These are phyloP conservation scores for Casaregolazyma lundiana DNA, from an alignment of 1,139 yeast genomes.

Conservation along the genomic window DNA sequence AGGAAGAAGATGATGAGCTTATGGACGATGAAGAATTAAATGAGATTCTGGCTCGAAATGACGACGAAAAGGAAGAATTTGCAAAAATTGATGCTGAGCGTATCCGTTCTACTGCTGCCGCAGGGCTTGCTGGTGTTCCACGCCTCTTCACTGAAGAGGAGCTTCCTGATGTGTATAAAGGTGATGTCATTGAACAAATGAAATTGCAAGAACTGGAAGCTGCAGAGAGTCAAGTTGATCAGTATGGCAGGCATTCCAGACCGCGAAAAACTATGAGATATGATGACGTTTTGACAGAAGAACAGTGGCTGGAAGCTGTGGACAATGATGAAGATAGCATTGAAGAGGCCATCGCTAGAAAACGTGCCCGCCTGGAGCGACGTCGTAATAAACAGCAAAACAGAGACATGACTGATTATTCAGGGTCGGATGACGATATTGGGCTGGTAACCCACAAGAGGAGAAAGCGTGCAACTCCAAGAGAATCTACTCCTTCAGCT, in stretches of 20 bases:
- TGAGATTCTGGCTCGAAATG: conserved; percentile 79
- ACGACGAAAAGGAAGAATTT: conserved; percentile 64
- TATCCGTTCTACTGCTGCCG: conserved; percentile 37
- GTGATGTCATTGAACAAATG: conserved; percentile 45
- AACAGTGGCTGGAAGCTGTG: conserved; percentile 79
- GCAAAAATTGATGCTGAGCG: conserved; percentile 69
- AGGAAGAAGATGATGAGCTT: conserved; percentile 54
- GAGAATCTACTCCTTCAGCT: conserved; percentile 11
- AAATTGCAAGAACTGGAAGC: conserved; percentile 5
- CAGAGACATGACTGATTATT: conserved; percentile 6
- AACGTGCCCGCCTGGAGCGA: conserved; percentile 41
- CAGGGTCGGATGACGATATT: conserved; percentile 11
- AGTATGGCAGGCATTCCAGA: conserved; percentile 67
- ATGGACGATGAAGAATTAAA: conserved; percentile 66
- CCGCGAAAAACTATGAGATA: conserved; percentile 76
- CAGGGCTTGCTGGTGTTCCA: conserved; percentile 37
- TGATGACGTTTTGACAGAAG: conserved; percentile 93
- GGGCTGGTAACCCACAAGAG: conserved; percentile 22
- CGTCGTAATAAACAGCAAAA: conserved; percentile 14
- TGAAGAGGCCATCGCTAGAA: conserved; percentile 65
- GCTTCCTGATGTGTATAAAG: conserved; percentile 75
- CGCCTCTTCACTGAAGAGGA: conserved; percentile 61
- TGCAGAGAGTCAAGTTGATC: conserved; percentile 39
- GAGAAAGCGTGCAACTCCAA: conserved; percentile 5
- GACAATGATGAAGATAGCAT: conserved; percentile 64